These are phyloP conservation scores for Solanum pinnatisectum DNA, from an alignment of 257 asterid genomes.

Conservation along the genomic window DNA sequence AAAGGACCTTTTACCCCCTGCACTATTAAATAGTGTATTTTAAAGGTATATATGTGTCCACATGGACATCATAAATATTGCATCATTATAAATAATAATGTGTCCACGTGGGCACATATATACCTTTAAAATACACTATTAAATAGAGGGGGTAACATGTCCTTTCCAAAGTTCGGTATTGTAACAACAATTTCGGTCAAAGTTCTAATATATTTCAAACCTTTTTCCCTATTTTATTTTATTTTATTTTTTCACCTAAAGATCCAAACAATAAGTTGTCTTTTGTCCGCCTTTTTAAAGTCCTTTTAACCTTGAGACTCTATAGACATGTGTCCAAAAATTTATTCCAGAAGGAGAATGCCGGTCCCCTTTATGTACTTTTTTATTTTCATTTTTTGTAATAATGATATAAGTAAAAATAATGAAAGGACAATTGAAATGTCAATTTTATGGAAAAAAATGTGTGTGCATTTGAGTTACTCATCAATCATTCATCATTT, in stretches of 20 bases:
- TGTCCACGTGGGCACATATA: too few species aligned
- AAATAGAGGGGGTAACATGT: too few species aligned
- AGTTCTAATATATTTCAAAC: too few species aligned
- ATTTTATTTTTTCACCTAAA: not conserved
- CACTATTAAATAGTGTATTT: too few species aligned
- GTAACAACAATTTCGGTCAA: too few species aligned
- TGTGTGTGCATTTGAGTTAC: not conserved
- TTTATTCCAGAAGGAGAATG: not conserved
- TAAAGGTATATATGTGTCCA: too few species aligned
- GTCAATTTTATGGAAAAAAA: not conserved
- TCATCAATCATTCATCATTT: not conserved
- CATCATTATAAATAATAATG: too few species aligned
- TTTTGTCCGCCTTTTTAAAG: not conserved
- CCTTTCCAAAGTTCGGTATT: too few species aligned
- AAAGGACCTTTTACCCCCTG: too few species aligned
- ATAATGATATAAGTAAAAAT: not conserved
- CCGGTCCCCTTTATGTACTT: not conserved
- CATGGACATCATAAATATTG: too few species aligned
- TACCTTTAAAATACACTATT: too few species aligned
- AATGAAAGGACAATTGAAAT: not conserved
- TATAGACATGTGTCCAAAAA: not conserved
- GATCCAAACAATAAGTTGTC: not conserved
- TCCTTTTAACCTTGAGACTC: not conserved
- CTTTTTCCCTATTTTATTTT: too few species aligned
- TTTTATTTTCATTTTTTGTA: not conserved